phyloP scores from a whole-genome alignment of 352 stramenopile genomes.

The Phytophthora megakarya region DNA sequence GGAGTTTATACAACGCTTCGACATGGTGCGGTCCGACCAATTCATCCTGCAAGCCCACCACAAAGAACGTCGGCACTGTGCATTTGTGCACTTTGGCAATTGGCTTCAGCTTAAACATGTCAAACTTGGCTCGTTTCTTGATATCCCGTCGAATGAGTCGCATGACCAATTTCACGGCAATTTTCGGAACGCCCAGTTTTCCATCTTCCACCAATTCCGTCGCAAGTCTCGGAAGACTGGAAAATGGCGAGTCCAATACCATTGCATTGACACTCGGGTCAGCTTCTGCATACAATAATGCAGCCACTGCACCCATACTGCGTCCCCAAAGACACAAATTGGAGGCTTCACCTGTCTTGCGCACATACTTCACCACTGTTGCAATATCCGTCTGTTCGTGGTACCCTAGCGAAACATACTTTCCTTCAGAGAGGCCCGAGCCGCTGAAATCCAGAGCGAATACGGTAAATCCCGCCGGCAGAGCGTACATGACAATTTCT shows the following conservation, averaged over 20 bases:
- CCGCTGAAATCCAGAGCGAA: conserved; percentile 84
- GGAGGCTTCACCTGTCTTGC: conserved; percentile 52
- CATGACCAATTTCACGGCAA: conserved; percentile 86
- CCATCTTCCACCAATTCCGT: conserved; percentile 82
- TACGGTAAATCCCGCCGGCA: conserved; percentile 80
- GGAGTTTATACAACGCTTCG: conserved; percentile 67
- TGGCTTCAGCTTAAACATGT: conserved; percentile 89
- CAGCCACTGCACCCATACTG: conserved; percentile 81
- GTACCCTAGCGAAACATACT: conserved; percentile 85
- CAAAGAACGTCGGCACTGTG: conserved; percentile 78
- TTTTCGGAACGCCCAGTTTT: conserved; percentile 81
- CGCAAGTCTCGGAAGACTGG: conserved; percentile 70
- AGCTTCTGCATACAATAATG: conserved; percentile 66
- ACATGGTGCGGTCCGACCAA: conserved; percentile 80
- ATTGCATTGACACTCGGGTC: conserved; percentile 73
- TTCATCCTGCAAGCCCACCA: conserved; percentile 77
- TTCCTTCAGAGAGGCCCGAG: conserved; percentile 77
- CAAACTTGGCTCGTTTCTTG: conserved; percentile 82
- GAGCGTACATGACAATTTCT: conserved; percentile 79
- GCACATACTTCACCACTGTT: conserved; percentile 71
- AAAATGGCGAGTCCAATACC: conserved; percentile 86
- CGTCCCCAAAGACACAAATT: conserved; percentile 77
- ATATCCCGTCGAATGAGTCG: conserved; percentile 79
- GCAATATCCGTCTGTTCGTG: conserved; percentile 80
- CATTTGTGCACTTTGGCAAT: conserved; percentile 77